Percentiles rank a stretch among this genome's conserved stretches.
phyloP scores from a whole-genome alignment of 257 asterid species.

The Plantago elongata region DNA sequence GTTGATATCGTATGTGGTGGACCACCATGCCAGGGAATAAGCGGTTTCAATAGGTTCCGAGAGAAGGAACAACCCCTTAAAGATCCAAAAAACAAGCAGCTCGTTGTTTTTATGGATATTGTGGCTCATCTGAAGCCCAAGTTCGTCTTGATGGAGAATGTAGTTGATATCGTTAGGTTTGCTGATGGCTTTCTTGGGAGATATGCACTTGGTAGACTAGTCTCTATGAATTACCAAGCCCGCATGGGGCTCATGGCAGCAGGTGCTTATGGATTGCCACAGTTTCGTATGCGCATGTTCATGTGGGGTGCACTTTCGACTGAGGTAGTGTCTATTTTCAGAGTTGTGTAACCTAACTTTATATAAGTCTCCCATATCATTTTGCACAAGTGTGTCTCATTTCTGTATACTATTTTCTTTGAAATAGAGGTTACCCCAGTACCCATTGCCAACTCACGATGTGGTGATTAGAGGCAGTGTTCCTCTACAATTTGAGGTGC shows the following conservation, averaged over 20 bases:
- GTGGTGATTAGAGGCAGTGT: slow-evolving; percentile 45
- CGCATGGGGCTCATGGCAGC: slow-evolving; percentile 85
- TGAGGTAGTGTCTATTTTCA: slow-evolving; percentile 35
- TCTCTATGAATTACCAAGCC: slow-evolving; percentile 65
- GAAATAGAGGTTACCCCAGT: slow-evolving; percentile 62
- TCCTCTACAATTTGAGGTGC: slow-evolving; percentile 71
- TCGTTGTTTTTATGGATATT: slow-evolving; percentile 62
- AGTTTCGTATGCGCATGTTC: slow-evolving; percentile 69
- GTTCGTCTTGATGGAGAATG: slow-evolving; percentile 82
- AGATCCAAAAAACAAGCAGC: slow-evolving; percentile 58
- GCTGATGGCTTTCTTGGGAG: slow-evolving; percentile 62
- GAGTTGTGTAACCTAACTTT: background rate
- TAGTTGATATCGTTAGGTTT: slow-evolving; percentile 66
- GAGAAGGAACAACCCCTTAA: slow-evolving; percentile 42
- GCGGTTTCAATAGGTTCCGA: slow-evolving; percentile 73
- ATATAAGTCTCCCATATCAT: background rate
- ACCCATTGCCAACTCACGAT: slow-evolving; percentile 75
- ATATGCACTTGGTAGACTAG: slow-evolving; percentile 63
- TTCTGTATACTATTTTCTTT: background rate
- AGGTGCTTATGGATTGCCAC: slow-evolving; percentile 86
- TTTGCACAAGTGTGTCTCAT: too few relatives aligned
- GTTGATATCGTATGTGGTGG: slow-evolving; percentile 90
- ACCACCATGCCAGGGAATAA: slow-evolving; percentile 91
- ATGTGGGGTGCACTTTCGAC: slow-evolving; percentile 72
- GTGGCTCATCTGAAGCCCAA: slow-evolving; percentile 53